phyloP scores from a whole-genome alignment of 805 yeast genomes.

The Candida tallmaniae region DNA sequence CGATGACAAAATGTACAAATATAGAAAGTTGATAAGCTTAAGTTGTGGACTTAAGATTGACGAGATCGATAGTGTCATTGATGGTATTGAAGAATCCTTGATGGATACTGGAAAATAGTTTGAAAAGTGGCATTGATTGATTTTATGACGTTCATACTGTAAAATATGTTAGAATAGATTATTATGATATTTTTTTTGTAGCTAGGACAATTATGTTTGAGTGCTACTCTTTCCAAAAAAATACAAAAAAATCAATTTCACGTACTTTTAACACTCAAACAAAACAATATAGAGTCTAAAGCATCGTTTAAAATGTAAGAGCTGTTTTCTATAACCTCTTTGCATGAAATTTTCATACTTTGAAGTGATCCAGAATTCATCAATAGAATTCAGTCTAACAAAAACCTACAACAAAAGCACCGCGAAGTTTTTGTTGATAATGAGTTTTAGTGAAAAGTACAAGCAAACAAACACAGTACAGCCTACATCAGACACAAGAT shows the following conservation, averaged over 20 bases:
- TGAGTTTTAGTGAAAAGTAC: conserved; percentile 10
- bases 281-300: too few relatives aligned
- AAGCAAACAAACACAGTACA: conserved; percentile 5
- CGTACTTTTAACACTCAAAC: too few relatives aligned
- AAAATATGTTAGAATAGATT: conserved; percentile 2
- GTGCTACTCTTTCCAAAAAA: too few relatives aligned
- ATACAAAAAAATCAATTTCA: too few relatives aligned
- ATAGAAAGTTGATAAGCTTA: conserved; percentile 70
- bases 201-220: too few relatives aligned
- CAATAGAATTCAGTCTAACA: too few relatives aligned
- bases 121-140: not conserved
- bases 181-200: too few relatives aligned
- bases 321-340: too few relatives aligned
- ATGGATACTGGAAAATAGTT: conserved; percentile 16
- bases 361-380: too few relatives aligned
- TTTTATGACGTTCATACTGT: not conserved
- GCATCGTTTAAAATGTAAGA: too few relatives aligned
- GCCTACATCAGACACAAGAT: conserved; percentile 11
- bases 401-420: too few relatives aligned
- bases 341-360: too few relatives aligned
- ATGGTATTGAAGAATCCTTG: conserved; percentile 58
- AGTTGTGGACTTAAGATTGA: conserved; percentile 76
- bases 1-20: conserved; percentile 61
- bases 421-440: conserved; percentile 1
- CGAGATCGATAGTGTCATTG: conserved; percentile 75